Conservation (phyloP, 345 rosid genomes). For the Diplotaxis tenuifolia region DNA sequence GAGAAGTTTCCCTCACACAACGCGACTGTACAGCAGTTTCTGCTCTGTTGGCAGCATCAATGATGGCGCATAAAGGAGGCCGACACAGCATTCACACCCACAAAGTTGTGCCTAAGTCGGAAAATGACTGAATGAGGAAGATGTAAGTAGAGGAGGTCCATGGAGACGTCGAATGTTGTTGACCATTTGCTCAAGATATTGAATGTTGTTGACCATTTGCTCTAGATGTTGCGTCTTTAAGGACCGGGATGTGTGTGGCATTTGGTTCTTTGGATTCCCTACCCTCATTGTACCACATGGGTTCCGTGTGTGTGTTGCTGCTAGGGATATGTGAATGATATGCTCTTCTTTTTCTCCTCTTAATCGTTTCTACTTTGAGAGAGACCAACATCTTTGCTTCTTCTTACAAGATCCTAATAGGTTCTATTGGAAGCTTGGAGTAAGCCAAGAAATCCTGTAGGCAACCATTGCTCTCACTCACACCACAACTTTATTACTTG, state of each 20-base stretch:
- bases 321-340: background rate
- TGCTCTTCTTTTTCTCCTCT: background rate
- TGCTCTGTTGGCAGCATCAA: background rate
- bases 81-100: background rate
- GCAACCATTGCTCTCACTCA: background rate
- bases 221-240: constrained; percentile 14
- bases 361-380: too few species aligned
- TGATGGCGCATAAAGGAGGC: background rate
- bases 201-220: constrained; percentile 5
- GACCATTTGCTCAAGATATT: constrained; percentile 5
- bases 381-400: too few species aligned
- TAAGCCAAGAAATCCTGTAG: background rate
- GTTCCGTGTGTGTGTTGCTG: background rate
- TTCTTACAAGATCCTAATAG: background rate
- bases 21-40: background rate
- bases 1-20: background rate
- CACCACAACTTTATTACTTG: background rate
- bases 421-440: background rate
- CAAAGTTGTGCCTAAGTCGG: constrained; percentile 2
- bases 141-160: constrained; percentile 12
- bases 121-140: constrained; percentile 13
- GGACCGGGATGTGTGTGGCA: constrained; percentile 1
- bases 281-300: background rate
- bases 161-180: constrained; percentile 14
- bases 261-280: constrained; percentile 1